A percentile compares a stretch with the other conserved stretches of the same genome.
phyloP scores from a whole-genome alignment of 345 rosid genomes.

The Viola odorata region DNA sequence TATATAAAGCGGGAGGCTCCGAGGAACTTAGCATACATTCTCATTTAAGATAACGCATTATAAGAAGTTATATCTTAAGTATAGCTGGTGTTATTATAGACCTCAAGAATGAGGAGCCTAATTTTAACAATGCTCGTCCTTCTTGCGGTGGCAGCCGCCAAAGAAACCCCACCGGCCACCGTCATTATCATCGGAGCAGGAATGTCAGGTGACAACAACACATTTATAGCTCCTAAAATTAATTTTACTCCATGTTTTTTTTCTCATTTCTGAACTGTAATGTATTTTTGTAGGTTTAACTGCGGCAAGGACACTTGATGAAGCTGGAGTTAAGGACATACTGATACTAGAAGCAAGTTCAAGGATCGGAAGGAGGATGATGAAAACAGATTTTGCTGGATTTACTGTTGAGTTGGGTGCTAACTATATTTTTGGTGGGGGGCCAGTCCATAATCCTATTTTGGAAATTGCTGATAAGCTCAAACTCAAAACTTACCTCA shows the following conservation, averaged over 20 bases:
- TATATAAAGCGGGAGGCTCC: no score
- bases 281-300: constrained; percentile 8
- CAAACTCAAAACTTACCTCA: constrained; percentile 16
- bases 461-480: constrained; percentile 15
- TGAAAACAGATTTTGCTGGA: constrained; percentile 6
- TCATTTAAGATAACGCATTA: no score
- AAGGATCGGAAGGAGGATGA: constrained; percentile 16
- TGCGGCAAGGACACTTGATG: constrained; percentile 15
- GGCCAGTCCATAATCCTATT: constrained; percentile 11
- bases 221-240: background rate
- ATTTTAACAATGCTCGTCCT: no score
- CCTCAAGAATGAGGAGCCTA: no score
- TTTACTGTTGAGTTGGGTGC: constrained; percentile 19
- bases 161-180: no score
- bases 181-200: constrained; percentile 21
- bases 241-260: background rate
- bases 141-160: no score
- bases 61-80: no score
- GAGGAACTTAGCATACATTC: no score
- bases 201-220: constrained; percentile 8
- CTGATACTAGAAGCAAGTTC: constrained; percentile 12
- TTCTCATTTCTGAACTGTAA: background rate
- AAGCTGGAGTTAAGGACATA: constrained; percentile 9
- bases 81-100: no score
- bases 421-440: constrained; percentile 21